phyloP scores from a whole-genome alignment of 2,329 filamentous ascomycete species.

The Pyrenochaeta sp. region DNA sequence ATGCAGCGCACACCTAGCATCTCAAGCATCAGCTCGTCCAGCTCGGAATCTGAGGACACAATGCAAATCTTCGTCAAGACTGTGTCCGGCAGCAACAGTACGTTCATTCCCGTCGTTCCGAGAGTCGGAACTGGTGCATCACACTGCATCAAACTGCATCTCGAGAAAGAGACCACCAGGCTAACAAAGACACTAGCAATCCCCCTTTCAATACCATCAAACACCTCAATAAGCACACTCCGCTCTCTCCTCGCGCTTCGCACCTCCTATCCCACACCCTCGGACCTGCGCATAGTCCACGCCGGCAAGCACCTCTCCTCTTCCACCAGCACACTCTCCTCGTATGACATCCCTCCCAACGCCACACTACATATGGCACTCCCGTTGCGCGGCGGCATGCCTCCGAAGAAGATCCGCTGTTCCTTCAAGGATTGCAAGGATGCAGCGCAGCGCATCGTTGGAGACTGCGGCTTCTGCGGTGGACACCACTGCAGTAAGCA shows the following conservation, averaged over 20 bases:
- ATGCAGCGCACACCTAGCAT: constrained; percentile 51
- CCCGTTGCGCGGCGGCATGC: constrained; percentile 64
- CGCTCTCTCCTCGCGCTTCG: constrained; percentile 65
- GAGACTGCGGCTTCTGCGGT: constrained; percentile 93
- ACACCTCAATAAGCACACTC: constrained; percentile 64
- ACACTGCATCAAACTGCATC: constrained; percentile 2
- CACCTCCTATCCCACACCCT: constrained; percentile 59
- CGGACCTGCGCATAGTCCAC: constrained; percentile 64
- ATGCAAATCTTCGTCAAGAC: constrained; percentile 71
- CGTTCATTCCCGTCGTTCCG: constrained; percentile 41
- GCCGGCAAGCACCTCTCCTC: constrained; percentile 64
- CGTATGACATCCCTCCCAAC: constrained; percentile 59
- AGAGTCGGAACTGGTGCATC: constrained; percentile 15
- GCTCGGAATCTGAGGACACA: constrained; percentile 58
- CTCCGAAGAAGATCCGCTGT: constrained; percentile 83
- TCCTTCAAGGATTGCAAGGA: constrained; percentile 89
- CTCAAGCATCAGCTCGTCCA: constrained; percentile 53
- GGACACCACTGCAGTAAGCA: constrained; percentile 97
- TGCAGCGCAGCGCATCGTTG: constrained; percentile 88
- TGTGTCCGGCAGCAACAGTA: constrained; percentile 64
- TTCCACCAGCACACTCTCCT: constrained; percentile 54
- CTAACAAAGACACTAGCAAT: constrained; percentile 58
- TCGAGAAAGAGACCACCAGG: not conserved
- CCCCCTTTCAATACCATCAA: constrained; percentile 62
- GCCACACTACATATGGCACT: constrained; percentile 63